Conservation (phyloP, 1,284 basidiomycete genomes). For the Ceratobasidium sp. region DNA sequence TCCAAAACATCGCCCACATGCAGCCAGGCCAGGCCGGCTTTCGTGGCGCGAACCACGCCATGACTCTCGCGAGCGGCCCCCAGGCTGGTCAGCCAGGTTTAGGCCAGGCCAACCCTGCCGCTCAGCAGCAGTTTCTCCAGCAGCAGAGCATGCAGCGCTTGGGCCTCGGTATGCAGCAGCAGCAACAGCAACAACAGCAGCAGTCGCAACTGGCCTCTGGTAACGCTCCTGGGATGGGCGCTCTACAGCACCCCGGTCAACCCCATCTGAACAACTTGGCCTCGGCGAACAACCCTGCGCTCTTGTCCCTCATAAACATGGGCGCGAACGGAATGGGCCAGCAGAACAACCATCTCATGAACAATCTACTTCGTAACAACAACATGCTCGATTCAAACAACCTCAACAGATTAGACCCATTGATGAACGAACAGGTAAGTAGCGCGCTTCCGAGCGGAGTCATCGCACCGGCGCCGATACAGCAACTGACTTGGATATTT, state of each 20-base stretch:
- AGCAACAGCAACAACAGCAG: slow-evolving; percentile 25
- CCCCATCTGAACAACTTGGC: slow-evolving; percentile 8
- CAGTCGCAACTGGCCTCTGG: slow-evolving; percentile 1
- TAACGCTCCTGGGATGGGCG: not conserved
- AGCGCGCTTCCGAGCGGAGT: not conserved
- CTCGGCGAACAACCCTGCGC: slow-evolving; percentile 23
- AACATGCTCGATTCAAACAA: not conserved
- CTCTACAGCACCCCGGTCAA: slow-evolving; percentile 20
- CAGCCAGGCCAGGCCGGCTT: slow-evolving; percentile 23
- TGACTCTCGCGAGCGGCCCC: slow-evolving; percentile 38
- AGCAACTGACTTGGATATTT: slow-evolving; percentile 19
- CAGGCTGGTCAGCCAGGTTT: slow-evolving; percentile 19
- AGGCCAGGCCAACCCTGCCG: slow-evolving; percentile 28
- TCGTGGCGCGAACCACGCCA: slow-evolving; percentile 15
- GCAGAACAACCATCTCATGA: slow-evolving; percentile 11
- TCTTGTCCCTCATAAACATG: slow-evolving; percentile 26
- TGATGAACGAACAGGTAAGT: slow-evolving; percentile 34
- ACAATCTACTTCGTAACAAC: slow-evolving; percentile 29
- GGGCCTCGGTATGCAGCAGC: slow-evolving; percentile 7
- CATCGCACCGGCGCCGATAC: slow-evolving; percentile 23
- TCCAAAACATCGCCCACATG: slow-evolving; percentile 37
- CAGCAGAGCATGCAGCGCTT: slow-evolving; percentile 29
- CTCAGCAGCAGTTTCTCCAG: slow-evolving; percentile 37
- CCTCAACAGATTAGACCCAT: slow-evolving; percentile 6
- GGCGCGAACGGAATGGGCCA: slow-evolving; percentile 13